Conservation (phyloP, 192 early-diverging fungal species). For the Mortierella hygrophila region DNA sequence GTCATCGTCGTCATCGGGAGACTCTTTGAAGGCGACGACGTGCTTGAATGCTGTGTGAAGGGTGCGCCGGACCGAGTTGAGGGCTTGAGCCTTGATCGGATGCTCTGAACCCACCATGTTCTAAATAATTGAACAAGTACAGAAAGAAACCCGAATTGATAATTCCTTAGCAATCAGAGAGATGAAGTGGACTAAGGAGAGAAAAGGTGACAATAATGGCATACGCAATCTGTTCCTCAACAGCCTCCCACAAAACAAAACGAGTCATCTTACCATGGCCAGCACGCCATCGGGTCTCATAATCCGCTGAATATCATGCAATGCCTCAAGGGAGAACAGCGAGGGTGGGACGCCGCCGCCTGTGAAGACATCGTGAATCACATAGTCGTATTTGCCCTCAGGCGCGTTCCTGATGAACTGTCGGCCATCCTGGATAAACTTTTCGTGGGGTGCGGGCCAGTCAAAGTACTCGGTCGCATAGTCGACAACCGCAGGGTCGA, state of each 20-base stretch:
- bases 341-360: constrained; percentile 82
- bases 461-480: constrained; percentile 79
- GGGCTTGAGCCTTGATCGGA: constrained; percentile 62
- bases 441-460: constrained; percentile 62
- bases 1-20: constrained; percentile 48
- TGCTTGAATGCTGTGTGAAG: constrained; percentile 75
- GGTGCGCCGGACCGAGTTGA: constrained; percentile 74
- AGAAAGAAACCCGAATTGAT: neutral
- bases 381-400: constrained; percentile 77
- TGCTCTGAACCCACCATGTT: constrained; percentile 83
- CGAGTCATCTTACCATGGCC: constrained; percentile 69
- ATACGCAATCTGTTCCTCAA: neutral
- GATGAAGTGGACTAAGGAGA: neutral
- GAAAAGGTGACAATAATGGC: neutral
- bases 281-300: constrained; percentile 83
- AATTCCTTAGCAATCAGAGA: neutral
- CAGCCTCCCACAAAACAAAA: constrained; percentile 10
- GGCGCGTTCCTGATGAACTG: constrained; percentile 73
- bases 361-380: constrained; percentile 96
- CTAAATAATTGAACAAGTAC: constrained; percentile 38
- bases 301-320: constrained; percentile 72
- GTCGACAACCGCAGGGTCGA: constrained; percentile 82
- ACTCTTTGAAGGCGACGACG: constrained; percentile 77
- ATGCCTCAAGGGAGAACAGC: constrained; percentile 82
- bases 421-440: constrained; percentile 83